These are phyloP conservation scores for Lasiosphaeria hispida DNA, from an alignment of 495 filamentous ascomycete species.

Conservation along the genomic window DNA sequence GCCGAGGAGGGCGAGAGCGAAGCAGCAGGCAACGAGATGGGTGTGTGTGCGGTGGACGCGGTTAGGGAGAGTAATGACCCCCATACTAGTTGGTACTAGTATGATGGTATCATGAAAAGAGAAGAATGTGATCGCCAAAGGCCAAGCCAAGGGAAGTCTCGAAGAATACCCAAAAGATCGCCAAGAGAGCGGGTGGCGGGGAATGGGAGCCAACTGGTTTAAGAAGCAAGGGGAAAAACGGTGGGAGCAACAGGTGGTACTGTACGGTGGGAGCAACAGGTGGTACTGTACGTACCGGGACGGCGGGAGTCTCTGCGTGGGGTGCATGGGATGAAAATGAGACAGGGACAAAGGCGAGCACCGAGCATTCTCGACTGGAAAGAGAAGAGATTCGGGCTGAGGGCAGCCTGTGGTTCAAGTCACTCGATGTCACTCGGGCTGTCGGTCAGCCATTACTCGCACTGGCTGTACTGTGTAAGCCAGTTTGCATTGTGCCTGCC, in stretches of 20 bases:
- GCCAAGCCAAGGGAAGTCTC: neutral
- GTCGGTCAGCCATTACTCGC: too few species aligned
- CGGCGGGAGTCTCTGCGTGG: too few species aligned
- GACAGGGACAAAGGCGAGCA: too few species aligned
- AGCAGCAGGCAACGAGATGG: conserved; percentile 2
- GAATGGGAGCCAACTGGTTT: neutral
- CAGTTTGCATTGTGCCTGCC: too few species aligned
- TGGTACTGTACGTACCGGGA: neutral
- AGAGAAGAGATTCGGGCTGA: too few species aligned
- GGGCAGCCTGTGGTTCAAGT: too few species aligned
- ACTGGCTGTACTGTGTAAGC: too few species aligned
- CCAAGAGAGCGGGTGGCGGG: neutral
- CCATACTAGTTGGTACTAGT: conserved; percentile 19
- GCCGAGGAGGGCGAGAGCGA: conserved; percentile 11
- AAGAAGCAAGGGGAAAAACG: conserved; percentile 2
- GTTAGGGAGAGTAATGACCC: conserved; percentile 7
- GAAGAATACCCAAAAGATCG: neutral
- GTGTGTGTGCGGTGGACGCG: conserved; percentile 19
- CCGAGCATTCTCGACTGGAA: too few species aligned
- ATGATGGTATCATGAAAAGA: neutral
- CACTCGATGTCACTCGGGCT: too few species aligned
- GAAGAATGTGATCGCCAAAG: neutral
- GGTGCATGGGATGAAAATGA: too few species aligned
- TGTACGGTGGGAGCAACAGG: neutral
- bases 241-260: neutral